A percentile compares a stretch with the other conserved stretches of the same genome.
phyloP scores from a whole-genome alignment of 2,329 filamentous ascomycete species.

The Penicillium italicum region DNA sequence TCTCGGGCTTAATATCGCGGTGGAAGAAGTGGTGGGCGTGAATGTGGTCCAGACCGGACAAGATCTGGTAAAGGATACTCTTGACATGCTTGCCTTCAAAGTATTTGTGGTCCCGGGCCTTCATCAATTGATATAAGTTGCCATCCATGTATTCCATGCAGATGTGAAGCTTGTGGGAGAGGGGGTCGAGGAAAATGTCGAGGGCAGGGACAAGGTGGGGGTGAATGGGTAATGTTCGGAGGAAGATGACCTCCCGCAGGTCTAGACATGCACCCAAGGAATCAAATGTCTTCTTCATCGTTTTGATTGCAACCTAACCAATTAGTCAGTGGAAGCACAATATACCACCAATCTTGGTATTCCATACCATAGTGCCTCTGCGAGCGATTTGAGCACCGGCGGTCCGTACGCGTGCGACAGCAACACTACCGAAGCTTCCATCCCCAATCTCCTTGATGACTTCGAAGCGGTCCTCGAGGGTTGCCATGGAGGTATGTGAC shows the following conservation, averaged over 20 bases:
- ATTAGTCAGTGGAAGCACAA: conserved; percentile 13
- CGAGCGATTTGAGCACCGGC: conserved; percentile 85
- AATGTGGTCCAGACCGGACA: conserved; percentile 93
- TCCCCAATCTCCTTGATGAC: conserved; percentile 97
- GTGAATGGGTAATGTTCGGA: conserved; percentile 82
- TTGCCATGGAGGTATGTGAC: conserved; percentile 51
- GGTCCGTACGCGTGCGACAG: conserved; percentile 83
- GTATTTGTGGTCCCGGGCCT: conserved; percentile 90
- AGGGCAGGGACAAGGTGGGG: conserved; percentile 92
- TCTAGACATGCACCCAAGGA: conserved; percentile 87
- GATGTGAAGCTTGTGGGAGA: conserved; percentile 94
- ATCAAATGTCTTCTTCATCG: conserved; percentile 99
- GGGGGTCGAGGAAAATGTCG: conserved; percentile 96
- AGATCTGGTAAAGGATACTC: conserved; percentile 95
- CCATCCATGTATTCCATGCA: conserved; percentile 99
- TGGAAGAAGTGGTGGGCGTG: conserved; percentile 98
- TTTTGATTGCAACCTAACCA: conserved; percentile 90
- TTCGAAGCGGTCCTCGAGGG: conserved; percentile 90
- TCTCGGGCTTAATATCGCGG: conserved; percentile 98
- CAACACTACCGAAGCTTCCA: conserved; percentile 96
- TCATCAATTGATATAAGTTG: conserved; percentile 98
- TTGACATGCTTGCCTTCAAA: conserved; percentile 90
- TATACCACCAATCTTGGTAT: conserved; percentile 4
- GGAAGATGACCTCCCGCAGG: conserved; percentile 92
- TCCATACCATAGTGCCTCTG: conserved; percentile 83